Conservation (phyloP, 2,329 filamentous ascomycete genomes). For the Penicillium crustosum region DNA sequence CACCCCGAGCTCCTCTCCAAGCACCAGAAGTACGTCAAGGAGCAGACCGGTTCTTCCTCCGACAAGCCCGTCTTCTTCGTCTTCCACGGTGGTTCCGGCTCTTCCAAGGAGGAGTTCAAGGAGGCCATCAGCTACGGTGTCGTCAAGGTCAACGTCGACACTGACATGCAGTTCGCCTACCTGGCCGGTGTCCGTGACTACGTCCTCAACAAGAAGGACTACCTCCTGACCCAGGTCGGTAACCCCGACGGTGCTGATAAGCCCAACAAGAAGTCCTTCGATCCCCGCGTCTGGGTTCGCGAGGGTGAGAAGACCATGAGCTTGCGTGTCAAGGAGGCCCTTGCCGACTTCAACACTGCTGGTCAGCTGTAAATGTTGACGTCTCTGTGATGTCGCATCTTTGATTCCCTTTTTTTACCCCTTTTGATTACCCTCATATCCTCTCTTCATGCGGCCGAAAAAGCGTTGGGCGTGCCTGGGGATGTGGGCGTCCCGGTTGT, state of each 20-base stretch:
- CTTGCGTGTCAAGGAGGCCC: slow-evolving; percentile 72
- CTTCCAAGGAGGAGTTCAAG: slow-evolving; percentile 83
- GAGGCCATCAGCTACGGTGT: slow-evolving; percentile 91
- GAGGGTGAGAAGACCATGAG: slow-evolving; percentile 95
- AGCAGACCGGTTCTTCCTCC: slow-evolving; percentile 68
- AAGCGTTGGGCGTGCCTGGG: slow-evolving; percentile 20
- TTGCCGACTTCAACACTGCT: slow-evolving; percentile 89
- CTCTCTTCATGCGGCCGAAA: slow-evolving; percentile 20
- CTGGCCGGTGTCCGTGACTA: slow-evolving; percentile 90
- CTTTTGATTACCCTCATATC: slow-evolving; percentile 14
- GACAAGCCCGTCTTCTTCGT: slow-evolving; percentile 98
- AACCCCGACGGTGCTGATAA: slow-evolving; percentile 96
- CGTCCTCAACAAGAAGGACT: slow-evolving; percentile 91
- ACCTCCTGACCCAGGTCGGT: slow-evolving; percentile 80
- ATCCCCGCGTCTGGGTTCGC: slow-evolving; percentile 91
- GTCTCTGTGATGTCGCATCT: slow-evolving; percentile 1
- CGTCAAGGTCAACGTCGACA: slow-evolving; percentile 99
- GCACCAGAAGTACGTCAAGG: slow-evolving; percentile 90
- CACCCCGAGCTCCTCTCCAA: slow-evolving; percentile 94
- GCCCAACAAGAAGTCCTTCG: slow-evolving; percentile 98
- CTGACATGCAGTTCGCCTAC: slow-evolving; percentile 96
- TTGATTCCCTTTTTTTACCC: slow-evolving; percentile 10
- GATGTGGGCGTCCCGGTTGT: slow-evolving; percentile 27
- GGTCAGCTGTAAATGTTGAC: slow-evolving; percentile 64
- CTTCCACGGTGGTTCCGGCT: slow-evolving; percentile 97